phyloP scores from a whole-genome alignment of 2,329 filamentous ascomycete species.

The Thielaviopsis musarum region DNA sequence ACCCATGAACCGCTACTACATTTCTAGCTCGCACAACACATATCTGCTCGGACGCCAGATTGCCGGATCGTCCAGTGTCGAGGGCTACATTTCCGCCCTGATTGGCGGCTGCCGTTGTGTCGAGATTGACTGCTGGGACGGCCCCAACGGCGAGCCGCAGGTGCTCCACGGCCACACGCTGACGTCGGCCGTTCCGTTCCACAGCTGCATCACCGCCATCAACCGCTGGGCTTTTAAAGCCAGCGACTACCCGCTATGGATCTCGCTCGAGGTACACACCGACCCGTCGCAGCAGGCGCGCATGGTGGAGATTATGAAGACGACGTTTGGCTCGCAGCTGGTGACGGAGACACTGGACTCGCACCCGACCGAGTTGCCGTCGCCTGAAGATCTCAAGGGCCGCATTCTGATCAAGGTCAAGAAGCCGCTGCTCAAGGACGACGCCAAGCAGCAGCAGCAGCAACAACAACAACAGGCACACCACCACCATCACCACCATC shows the following conservation, averaged over 20 bases:
- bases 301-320: constrained; percentile 83
- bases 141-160: constrained; percentile 66
- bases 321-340: constrained; percentile 65
- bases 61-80: constrained; percentile 75
- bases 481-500: too few species aligned
- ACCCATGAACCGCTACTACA: constrained; percentile 91
- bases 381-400: constrained; percentile 69
- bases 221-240: constrained; percentile 85
- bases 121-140: constrained; percentile 97
- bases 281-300: constrained; percentile 61
- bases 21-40: constrained; percentile 97
- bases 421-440: constrained; percentile 39
- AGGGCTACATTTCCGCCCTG: constrained; percentile 83
- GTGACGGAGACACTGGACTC: constrained; percentile 58
- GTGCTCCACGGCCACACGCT: constrained; percentile 84
- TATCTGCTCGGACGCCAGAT: constrained; percentile 88
- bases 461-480: too few species aligned
- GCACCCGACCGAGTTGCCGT: constrained; percentile 53
- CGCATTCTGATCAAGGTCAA: constrained; percentile 92
- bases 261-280: constrained; percentile 94
- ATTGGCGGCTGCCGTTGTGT: constrained; percentile 84
- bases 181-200: constrained; percentile 77
- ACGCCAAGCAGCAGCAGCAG: constrained; percentile 14
- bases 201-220: constrained; percentile 82
- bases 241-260: constrained; percentile 76